Evolutionary conservation across 352 stramenopile species (phyloP), one percentile per base, ranked within the genome.

Genomic region (Globisporangium heterothallicum): DNA sequence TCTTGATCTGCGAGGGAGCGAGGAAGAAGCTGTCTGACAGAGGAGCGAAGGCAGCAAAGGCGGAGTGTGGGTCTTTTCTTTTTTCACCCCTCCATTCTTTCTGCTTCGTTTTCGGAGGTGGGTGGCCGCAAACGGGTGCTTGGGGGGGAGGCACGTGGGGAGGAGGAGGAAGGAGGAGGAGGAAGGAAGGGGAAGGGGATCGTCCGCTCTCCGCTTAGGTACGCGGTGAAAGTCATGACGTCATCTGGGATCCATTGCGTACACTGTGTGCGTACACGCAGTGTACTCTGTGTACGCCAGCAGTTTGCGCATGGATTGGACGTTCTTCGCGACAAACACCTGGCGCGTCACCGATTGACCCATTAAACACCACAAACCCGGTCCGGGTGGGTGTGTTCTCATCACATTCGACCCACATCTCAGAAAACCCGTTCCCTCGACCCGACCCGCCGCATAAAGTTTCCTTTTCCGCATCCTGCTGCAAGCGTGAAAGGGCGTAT

Each of bases 51-150:
- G 12, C 9, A 36, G 29, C 6, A 6, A 34, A 34, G 10, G 30
- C 9, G 30, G 6, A 36, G 30, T 8, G 30, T 2, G 30, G 30
- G 3, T 8, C 9, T 8, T 16, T 8, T 36, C 9, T n/a, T n/a
- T n/a, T n/a, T n/a, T n/a, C n/a, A n/a, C 34, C 34, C n/a, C n/a
- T 13, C 9, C 30, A 13, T 13, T 8, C 30, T 36, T 49, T 56
- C 38, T 56, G 49, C 49, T 56, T 56, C 36, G 36, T 35, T 55
- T 36, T 29, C 6, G 36, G 14, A 19, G n/a, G 49, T 38, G 49
- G 19, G 36, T 56, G 36, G 49, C 32, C 19, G 49, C 35, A 16
- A 14, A 8, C 16, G 49, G 49, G 49, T 55, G 49, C 40, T 55
- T 45, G 49, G 49, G 24, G 21, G 40, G 36, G 35, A 55, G 35